Base-by-base conservation (phyloP, 352 stramenopile species). In the Pseudoperonospora humuli region DNA sequence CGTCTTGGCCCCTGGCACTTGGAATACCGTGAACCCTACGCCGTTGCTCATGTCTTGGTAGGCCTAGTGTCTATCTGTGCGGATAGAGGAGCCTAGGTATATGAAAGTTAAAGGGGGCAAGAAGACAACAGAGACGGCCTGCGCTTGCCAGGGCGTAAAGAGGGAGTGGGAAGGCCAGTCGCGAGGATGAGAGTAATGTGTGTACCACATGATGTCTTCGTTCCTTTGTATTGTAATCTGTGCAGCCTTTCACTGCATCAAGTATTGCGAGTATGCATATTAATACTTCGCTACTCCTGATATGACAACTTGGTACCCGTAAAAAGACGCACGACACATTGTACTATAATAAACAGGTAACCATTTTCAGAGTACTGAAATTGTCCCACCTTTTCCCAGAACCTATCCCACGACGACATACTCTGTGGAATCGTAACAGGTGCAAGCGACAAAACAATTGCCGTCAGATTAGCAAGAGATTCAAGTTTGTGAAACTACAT, bases 1-100 rank as follows among this genome's bases (percentile, higher is more conserved):
- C 45, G 57, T 38, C 48, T 64, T 64, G 34, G 62, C 51, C 36
- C 63, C 70, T 7, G 75, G 75, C 21, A 84, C 75, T 56, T 77
- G 75, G 49, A 87, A 87, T 28, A 82, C 65, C 17, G 65, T 70
- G 54, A 87, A 87, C 45, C 59, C 70, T 29, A 75, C 50, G 58
- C 67, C 46, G 50, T 63, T 67, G 44, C 49, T 68, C 58, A 68
- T 68, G 32, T 24, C 44, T 36, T 25, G 19, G 6, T 29, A n/a
- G 25, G 23, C 43, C 18, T 39, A 34, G 14, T 47, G 37, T 33
- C 29, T 45, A 27, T 33, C 29, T 45, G 26, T 29, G 23, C 1
- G 7, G 23, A 27, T 27, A 8, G 23, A 8, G 23, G 23, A 27
- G n/a, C 9, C n/a, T 19, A 17, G 21, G 32, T 38, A 38, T 38